Conservation (phyloP, 176 grass and related monocot species). For the Avena sativa region DNA sequence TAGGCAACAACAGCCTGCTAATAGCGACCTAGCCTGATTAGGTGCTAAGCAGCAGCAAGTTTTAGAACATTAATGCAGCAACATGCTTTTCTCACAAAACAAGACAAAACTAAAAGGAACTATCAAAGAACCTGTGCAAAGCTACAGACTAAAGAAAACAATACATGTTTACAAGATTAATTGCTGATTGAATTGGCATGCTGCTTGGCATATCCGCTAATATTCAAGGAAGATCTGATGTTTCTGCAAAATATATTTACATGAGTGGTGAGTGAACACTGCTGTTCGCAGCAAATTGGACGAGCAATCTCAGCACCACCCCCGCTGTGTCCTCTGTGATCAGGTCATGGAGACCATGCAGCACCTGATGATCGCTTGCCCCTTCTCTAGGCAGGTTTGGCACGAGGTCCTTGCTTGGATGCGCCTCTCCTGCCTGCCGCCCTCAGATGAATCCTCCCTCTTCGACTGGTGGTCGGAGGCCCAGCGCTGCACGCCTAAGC, state of each 20-base stretch:
- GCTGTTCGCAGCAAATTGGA: neutral
- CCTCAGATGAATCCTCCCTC: too few species aligned
- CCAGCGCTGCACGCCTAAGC: too few species aligned
- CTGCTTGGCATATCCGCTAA: neutral
- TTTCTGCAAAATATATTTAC: neutral
- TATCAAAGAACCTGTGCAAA: neutral
- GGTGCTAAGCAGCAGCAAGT: conserved; percentile 7
- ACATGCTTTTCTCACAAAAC: conserved; percentile 1
- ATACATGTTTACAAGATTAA: conserved; percentile 1
- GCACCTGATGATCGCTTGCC: too few species aligned
- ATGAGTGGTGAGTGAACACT: neutral
- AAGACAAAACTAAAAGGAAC: neutral
- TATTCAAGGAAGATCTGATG: neutral
- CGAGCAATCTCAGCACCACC: neutral
- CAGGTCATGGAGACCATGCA: too few species aligned
- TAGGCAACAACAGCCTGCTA: neutral
- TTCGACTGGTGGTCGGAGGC: too few species aligned
- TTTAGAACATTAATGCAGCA: neutral
- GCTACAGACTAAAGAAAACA: neutral
- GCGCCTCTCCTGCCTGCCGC: too few species aligned
- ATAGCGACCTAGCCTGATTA: neutral
- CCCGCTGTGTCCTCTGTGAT: too few species aligned
- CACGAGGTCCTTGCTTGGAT: too few species aligned
- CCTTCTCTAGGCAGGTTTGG: too few species aligned
- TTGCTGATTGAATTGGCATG: neutral